Base-by-base conservation (phyloP, 2,329 filamentous ascomycete species). In the Ophiostoma montium region DNA sequence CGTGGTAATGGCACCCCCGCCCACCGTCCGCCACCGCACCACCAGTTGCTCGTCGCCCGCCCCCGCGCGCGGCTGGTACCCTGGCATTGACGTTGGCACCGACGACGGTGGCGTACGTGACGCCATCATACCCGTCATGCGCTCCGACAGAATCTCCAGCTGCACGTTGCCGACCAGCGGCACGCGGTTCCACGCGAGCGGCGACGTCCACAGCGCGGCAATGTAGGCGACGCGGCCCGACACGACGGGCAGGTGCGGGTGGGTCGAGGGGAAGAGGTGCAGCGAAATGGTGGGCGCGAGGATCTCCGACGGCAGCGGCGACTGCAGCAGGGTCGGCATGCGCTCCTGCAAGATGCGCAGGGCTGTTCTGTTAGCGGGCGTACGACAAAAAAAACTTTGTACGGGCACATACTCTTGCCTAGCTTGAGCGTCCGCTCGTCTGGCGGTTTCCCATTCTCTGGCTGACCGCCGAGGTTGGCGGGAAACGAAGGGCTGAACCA, bases 141-240 rank as follows among this genome's bases (percentile, higher is more conserved):
- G 84, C 69, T 95, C 89, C 12, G 86, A 90, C 16, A 94, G 66
- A 47, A 98, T 92, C 58, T 86, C 80, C 11, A 98, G 75, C 57
- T 80, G 82, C 41, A 95, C 86, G 59, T 95, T 94, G 56, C 90
- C 89, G 31, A 95, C 76, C 18, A 96, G 78, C 2, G 92, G 92
- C 1, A 98, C 75, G 27, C 86, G 80, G 59, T 94, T 94, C 92
- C 92, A 98, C 30, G 89, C 90, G 47, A 98, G 83, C 0, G 92
- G 92, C 0, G 89, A 88, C 0, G 92, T 95, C 89, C 89, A 96
- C 35, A 98, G 71, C 3, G 92, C 92, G 16, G 92, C 90, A 33
- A 84, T 84, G 64, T 98, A 98, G 44, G 87, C 84, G 33, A 95
- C 84, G 43, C 85, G 80, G 47, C 92, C 92, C 27, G 86, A 86